Percentiles rank a stretch among this genome's conserved stretches.
Evolutionary conservation across 1,139 yeast species (phyloP).

Genomic region (Geotrichum klebahnii): DNA sequence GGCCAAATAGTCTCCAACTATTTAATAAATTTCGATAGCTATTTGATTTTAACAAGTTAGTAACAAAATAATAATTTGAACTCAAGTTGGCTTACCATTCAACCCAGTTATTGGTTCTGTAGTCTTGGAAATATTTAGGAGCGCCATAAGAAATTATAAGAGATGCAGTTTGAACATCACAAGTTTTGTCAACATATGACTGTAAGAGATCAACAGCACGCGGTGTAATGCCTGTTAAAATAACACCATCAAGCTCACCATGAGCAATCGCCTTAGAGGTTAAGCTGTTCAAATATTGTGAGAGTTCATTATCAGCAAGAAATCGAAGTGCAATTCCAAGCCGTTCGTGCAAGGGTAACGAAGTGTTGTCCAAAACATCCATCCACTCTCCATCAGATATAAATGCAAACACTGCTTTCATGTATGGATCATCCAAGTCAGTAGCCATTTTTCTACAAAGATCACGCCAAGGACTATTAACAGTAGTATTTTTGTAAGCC

Average conservation of each 20-base stretch:
- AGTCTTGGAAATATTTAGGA: constrained; percentile 73
- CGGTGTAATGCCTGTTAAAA: constrained; percentile 77
- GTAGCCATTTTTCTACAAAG: constrained; percentile 85
- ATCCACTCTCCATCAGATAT: constrained; percentile 95
- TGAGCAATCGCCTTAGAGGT: constrained; percentile 65
- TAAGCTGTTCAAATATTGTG: constrained; percentile 54
- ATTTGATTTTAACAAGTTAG: constrained; percentile 36
- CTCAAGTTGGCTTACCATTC: constrained; percentile 32
- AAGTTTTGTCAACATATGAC: constrained; percentile 80
- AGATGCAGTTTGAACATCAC: constrained; percentile 92
- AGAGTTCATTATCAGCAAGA: constrained; percentile 65
- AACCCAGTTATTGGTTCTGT: constrained; percentile 71
- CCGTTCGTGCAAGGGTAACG: constrained; percentile 81
- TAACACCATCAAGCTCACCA: constrained; percentile 89
- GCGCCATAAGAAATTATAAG: constrained; percentile 73
- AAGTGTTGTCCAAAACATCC: constrained; percentile 87
- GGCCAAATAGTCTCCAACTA: constrained; percentile 76
- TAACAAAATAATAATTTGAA: not conserved
- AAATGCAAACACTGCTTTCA: constrained; percentile 88
- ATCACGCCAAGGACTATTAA: constrained; percentile 88
- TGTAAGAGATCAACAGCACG: constrained; percentile 81
- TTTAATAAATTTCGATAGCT: constrained; percentile 66
- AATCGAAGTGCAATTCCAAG: constrained; percentile 86
- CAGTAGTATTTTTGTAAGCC: constrained; percentile 58
- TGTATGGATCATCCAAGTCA: constrained; percentile 82